Conservation (phyloP, 495 filamentous ascomycete species). For the Immersiella caudata region DNA sequence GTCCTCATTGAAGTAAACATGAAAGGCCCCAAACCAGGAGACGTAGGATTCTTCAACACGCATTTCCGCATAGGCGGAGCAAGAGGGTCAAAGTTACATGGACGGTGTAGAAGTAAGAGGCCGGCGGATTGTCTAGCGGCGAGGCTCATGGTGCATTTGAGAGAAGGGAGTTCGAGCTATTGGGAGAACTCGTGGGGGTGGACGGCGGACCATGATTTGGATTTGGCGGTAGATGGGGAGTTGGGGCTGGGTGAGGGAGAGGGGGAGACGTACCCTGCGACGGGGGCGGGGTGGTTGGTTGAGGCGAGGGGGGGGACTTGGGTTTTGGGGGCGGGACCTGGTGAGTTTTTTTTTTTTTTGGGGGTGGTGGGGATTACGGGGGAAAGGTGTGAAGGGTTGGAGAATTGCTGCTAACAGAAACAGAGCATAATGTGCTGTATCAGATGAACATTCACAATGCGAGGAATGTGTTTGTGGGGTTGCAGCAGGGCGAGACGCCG, state of each 20-base stretch:
- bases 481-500: conserved; percentile 50
- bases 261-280: conserved; percentile 4
- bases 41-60: conserved; percentile 62
- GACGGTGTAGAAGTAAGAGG: conserved; percentile 34
- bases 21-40: conserved; percentile 51
- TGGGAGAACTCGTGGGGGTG: conserved; percentile 81
- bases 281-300: conserved; percentile 24
- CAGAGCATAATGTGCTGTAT: conserved; percentile 52
- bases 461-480: conserved; percentile 49
- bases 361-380: neutral
- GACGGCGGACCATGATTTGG: conserved; percentile 81
- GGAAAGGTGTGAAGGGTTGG: no score
- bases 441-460: conserved; percentile 54
- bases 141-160: conserved; percentile 70
- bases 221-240: conserved; percentile 32
- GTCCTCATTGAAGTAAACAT: conserved; percentile 63
- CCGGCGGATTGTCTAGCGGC: conserved; percentile 56
- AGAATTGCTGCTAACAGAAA: neutral
- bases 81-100: conserved; percentile 42
- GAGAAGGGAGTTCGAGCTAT: conserved; percentile 61
- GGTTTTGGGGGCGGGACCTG: conserved; percentile 27
- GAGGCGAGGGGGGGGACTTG: conserved; percentile 27
- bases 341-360: conserved; percentile 9
- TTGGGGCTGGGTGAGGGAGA: neutral
- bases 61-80: conserved; percentile 60